A percentile compares a stretch with the other conserved stretches of the same genome.
Evolutionary conservation across 73 alveolate genomes (phyloP).

Genomic region (Stentor roeselii): DNA sequence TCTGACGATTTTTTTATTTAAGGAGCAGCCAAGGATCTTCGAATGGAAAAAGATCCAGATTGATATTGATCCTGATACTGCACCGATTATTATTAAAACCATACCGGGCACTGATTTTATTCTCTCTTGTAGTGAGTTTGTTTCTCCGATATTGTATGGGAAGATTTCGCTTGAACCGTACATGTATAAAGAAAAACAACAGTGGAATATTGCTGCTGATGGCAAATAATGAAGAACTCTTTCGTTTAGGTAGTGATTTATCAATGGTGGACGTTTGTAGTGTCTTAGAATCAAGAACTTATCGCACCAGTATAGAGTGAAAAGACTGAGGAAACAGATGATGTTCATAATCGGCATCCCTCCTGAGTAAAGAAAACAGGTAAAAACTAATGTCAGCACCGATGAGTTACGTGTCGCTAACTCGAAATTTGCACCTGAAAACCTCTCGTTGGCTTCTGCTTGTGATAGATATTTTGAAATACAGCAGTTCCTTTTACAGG

Average conservation of each 20-base stretch:
- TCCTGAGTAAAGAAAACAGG: slow-evolving; percentile 45
- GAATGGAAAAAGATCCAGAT: neutral
- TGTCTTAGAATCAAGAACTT: slow-evolving; percentile 36
- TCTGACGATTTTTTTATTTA: too few species aligned
- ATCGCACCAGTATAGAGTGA: slow-evolving; percentile 54
- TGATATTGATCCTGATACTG: neutral
- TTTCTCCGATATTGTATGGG: neutral
- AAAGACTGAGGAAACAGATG: slow-evolving; percentile 19
- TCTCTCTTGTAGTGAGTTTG: neutral
- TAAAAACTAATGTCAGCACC: slow-evolving; percentile 29
- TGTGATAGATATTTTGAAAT: neutral
- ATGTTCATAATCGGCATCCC: slow-evolving; percentile 66
- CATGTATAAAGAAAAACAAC: slow-evolving; percentile 19
- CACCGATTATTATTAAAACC: neutral
- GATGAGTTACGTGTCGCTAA: slow-evolving; percentile 5
- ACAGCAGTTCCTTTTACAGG: neutral
- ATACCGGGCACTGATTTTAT: neutral
- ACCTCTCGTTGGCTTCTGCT: neutral
- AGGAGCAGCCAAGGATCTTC: neutral
- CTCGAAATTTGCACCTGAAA: neutral
- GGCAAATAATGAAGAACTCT: slow-evolving; percentile 24
- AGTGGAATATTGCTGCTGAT: slow-evolving; percentile 22
- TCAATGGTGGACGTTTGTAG: slow-evolving; percentile 41
- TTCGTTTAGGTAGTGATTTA: neutral
- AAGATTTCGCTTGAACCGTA: slow-evolving; percentile 25